Evolutionary conservation across 371 early-diverging fungal species (phyloP).

Genomic region (Aphelidium insulamus): DNA sequence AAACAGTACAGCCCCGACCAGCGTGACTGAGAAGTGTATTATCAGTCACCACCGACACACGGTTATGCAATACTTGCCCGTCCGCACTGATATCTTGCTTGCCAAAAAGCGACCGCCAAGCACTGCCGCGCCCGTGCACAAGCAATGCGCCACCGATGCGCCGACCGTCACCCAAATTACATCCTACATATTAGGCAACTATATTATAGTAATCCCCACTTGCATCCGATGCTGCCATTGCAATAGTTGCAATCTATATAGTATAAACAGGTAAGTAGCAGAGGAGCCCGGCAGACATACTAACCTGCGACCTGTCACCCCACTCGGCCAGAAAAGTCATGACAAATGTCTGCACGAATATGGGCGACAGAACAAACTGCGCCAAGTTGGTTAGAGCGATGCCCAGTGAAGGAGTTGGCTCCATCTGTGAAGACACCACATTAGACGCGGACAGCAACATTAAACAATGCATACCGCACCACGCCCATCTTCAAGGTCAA

Average conservation of each 20-base stretch:
- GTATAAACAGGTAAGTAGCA: background rate
- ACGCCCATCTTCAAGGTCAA: too few species aligned
- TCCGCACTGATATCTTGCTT: constrained; percentile 67
- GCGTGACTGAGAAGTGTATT: constrained; percentile 32
- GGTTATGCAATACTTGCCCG: constrained; percentile 23
- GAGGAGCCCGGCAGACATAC: too few species aligned
- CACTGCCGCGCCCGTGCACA: constrained; percentile 78
- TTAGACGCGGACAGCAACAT: too few species aligned
- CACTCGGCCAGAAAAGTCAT: constrained; percentile 91
- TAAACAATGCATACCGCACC: too few species aligned
- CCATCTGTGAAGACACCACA: too few species aligned
- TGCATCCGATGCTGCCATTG: constrained; percentile 75
- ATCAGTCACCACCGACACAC: background rate
- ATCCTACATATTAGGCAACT: constrained; percentile 17
- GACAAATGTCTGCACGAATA: constrained; percentile 81
- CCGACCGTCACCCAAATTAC: constrained; percentile 67
- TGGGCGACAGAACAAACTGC: constrained; percentile 56
- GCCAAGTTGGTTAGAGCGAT: too few species aligned
- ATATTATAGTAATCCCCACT: constrained; percentile 3
- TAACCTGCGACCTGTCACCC: constrained; percentile 92
- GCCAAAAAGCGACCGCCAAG: constrained; percentile 83
- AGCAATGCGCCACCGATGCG: constrained; percentile 60
- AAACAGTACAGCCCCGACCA: constrained; percentile 59
- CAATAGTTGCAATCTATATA: constrained; percentile 80
- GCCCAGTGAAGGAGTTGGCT: too few species aligned